phyloP scores from a whole-genome alignment of 1,284 basidiomycete species.

The Rhizoctonia solani region DNA sequence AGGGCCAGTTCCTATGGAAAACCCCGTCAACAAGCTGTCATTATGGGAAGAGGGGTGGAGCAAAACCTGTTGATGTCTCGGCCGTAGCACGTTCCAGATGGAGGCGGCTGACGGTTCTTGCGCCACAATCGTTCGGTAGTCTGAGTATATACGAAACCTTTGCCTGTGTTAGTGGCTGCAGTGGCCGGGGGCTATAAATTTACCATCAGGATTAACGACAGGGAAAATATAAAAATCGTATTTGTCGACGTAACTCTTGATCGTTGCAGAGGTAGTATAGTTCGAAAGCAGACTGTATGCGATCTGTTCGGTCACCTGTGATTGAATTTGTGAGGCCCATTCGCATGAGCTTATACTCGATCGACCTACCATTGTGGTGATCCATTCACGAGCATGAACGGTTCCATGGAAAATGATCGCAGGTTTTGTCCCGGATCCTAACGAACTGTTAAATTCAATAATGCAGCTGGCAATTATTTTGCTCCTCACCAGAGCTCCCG shows the following conservation, averaged over 20 bases:
- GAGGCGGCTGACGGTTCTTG: slow-evolving; percentile 33
- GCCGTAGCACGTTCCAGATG: slow-evolving; percentile 26
- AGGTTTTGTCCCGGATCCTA: slow-evolving; percentile 33
- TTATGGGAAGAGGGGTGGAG: background rate
- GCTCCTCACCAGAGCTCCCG: slow-evolving; percentile 11
- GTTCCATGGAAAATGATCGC: slow-evolving; percentile 35
- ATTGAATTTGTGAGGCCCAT: background rate
- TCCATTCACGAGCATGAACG: slow-evolving; percentile 36
- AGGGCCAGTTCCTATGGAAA: slow-evolving; percentile 30
- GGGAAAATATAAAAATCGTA: slow-evolving; percentile 37
- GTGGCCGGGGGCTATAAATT: background rate
- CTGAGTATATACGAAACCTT: slow-evolving; percentile 33
- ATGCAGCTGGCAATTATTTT: background rate
- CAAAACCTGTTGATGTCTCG: slow-evolving; percentile 34
- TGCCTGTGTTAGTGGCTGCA: background rate
- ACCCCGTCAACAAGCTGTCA: background rate
- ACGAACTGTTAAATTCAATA: background rate
- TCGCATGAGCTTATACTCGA: background rate
- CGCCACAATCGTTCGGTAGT: slow-evolving; percentile 31
- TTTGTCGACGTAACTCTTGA: slow-evolving; percentile 37
- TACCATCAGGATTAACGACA: slow-evolving; percentile 35
- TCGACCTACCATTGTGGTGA: slow-evolving; percentile 31
- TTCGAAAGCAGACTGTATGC: slow-evolving; percentile 34
- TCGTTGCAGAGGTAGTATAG: slow-evolving; percentile 32
- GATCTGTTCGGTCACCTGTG: slow-evolving; percentile 32